Base-by-base conservation (phyloP, 2,329 filamentous ascomycete genomes). In the Trichoderma aggressivum region DNA sequence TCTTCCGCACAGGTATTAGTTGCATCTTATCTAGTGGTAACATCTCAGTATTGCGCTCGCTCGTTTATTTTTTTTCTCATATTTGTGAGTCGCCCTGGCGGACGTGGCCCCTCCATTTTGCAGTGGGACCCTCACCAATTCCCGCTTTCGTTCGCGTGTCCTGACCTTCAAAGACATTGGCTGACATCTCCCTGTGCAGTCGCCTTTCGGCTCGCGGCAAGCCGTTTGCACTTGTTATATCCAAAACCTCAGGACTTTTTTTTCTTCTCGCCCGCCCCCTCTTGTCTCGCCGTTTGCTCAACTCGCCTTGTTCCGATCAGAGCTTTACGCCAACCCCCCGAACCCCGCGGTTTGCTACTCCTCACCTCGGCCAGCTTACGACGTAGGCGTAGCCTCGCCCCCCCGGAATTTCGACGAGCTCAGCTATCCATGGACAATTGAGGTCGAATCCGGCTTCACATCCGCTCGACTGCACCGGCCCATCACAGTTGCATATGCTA, bases 1-100 rank as follows among this genome's bases (percentile, higher is more conserved):
- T 78, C 75, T 80, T 82, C 79, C 78, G 78, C 77, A 72, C 73
- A 78, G 56, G 78, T 81, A 82, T 81, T 75, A 77, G 79, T 82
- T 82, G 79, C 77, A 74, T 76, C 76, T 79, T 50, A 70, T 76
- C 76, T 76, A 80, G 77, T 78, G 75, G 77, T 79, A 78, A 80
- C 78, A 72, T 74, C 74, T 75, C 73, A 73, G 72, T 74, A 73
- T 75, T 74, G 76, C 78, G 74, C 76, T 75, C 81, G 74, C 76
- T 81, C 77, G 73, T 80, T 81, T 16, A 26, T 53, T 36, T 50
- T 69, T 26, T 59, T 59, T 39, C 26, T 74, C 75, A 75, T 80
- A 80, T 73, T 75, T 77, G 77, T 81, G 78, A 76, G 76, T 74
- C 75, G 74, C 69, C 24, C 70, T 74, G 56, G 71, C 68, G 71